Percentiles rank a stretch among this genome's conserved stretches.
Conservation (phyloP, 805 yeast genomes). For the Saturnispora hagleri region DNA sequence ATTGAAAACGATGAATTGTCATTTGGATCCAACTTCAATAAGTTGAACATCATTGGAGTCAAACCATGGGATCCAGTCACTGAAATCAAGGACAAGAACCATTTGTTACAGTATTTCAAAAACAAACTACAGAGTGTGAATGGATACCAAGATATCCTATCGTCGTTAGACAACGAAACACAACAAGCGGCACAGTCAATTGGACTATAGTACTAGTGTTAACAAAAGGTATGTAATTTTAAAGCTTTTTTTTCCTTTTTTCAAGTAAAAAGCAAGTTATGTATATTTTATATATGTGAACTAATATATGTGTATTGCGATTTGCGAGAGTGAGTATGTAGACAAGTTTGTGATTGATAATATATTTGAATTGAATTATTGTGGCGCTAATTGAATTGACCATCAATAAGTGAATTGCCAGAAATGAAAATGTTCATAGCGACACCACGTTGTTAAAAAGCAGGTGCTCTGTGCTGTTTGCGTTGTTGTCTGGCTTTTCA, state of each 20-base stretch:
- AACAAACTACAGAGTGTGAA: conserved; percentile 16
- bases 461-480: not conserved
- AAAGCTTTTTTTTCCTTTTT: not conserved
- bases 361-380: not conserved
- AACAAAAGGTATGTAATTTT: not conserved
- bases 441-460: not conserved
- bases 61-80: conserved; percentile 66
- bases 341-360: not conserved
- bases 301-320: not conserved
- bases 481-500: not conserved
- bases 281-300: not conserved
- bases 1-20: conserved; percentile 49
- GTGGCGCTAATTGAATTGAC: not conserved
- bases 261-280: not conserved
- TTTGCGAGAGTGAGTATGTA: not conserved
- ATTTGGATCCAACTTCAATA: conserved; percentile 82
- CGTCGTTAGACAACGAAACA: conserved; percentile 16
- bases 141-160: conserved; percentile 10
- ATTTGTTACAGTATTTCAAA: conserved; percentile 29
- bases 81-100: conserved; percentile 28
- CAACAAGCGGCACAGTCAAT: conserved; percentile 10
- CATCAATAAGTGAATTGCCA: too few relatives aligned
- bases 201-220: conserved; percentile 6
- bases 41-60: conserved; percentile 51
- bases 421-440: not conserved